Conservation (phyloP, 2,329 filamentous ascomycete genomes). For the Cercospora sp. region DNA sequence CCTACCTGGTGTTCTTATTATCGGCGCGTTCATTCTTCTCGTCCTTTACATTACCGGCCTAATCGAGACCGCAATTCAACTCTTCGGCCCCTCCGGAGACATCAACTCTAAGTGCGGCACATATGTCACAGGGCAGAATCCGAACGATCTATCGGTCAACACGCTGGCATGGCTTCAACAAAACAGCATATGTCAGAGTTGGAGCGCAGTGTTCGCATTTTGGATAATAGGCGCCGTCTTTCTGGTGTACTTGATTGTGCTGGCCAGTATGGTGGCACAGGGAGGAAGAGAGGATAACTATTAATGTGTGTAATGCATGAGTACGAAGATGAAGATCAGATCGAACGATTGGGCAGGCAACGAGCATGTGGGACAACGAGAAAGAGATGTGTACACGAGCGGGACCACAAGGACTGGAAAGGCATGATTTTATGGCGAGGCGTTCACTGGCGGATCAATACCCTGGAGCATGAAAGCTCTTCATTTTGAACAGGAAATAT, state of each 20-base stretch:
- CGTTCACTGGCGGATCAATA: constrained; percentile 9
- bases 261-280: constrained; percentile 45
- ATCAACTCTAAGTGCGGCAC: constrained; percentile 61
- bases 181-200: constrained; percentile 63
- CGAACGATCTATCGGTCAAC: constrained; percentile 51
- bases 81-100: constrained; percentile 58
- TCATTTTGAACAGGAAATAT: constrained; percentile 5
- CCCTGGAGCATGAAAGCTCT: not conserved
- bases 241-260: constrained; percentile 65
- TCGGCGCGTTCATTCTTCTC: constrained; percentile 62
- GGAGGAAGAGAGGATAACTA: constrained; percentile 32
- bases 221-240: constrained; percentile 65
- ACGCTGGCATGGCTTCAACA: constrained; percentile 65
- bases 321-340: not conserved
- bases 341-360: not conserved
- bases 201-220: constrained; percentile 64
- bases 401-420: not conserved
- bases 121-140: constrained; percentile 54
- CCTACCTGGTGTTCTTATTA: constrained; percentile 59
- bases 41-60: constrained; percentile 62
- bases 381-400: constrained; percentile 2
- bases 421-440: constrained; percentile 7
- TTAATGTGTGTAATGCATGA: not conserved
- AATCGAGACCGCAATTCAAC: constrained; percentile 63
- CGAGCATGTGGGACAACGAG: not conserved